Evolutionary conservation across 2,329 filamentous ascomycete genomes (phyloP).

Genomic region (Fusarium cicatricum): DNA sequence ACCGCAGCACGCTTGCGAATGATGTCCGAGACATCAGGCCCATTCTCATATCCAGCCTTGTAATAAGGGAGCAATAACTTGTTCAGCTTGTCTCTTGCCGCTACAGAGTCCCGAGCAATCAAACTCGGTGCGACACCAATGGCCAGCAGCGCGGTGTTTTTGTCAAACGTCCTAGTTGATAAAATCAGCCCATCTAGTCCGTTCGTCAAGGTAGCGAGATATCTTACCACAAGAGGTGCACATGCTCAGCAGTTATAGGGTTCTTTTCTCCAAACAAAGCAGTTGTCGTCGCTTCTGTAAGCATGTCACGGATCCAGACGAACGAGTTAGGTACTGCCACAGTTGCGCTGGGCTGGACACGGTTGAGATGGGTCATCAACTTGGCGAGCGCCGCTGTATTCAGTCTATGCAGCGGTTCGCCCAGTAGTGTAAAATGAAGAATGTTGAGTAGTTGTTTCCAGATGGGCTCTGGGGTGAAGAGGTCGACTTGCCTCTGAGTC

Average conservation of each 20-base stretch:
- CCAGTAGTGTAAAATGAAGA: constrained; percentile 15
- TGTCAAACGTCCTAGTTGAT: constrained; percentile 12
- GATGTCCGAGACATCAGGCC: constrained; percentile 40
- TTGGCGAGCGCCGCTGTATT: neutral
- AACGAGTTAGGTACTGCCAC: constrained; percentile 45
- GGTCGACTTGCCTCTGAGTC: neutral
- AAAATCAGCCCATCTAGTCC: neutral
- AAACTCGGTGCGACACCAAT: neutral
- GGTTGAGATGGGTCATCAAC: constrained; percentile 4
- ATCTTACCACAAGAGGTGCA: constrained; percentile 49
- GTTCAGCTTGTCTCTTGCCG: constrained; percentile 41
- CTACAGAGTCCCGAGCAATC: neutral
- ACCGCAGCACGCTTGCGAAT: constrained; percentile 40
- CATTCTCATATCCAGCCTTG: constrained; percentile 34
- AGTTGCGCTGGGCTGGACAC: neutral
- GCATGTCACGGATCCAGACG: constrained; percentile 48
- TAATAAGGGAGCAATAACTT: constrained; percentile 45
- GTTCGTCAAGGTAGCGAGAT: neutral
- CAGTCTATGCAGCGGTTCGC: constrained; percentile 20
- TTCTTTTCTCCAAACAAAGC: constrained; percentile 55
- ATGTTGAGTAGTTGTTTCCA: constrained; percentile 6
- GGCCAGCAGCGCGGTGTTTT: constrained; percentile 7
- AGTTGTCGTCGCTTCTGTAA: constrained; percentile 49
- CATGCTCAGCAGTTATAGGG: constrained; percentile 42
- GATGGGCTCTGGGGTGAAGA: neutral